A percentile compares a stretch with the other conserved stretches of the same genome.
Evolutionary conservation across 1,139 yeast genomes (phyloP).

Genomic region (Hyphopichia burtonii): DNA sequence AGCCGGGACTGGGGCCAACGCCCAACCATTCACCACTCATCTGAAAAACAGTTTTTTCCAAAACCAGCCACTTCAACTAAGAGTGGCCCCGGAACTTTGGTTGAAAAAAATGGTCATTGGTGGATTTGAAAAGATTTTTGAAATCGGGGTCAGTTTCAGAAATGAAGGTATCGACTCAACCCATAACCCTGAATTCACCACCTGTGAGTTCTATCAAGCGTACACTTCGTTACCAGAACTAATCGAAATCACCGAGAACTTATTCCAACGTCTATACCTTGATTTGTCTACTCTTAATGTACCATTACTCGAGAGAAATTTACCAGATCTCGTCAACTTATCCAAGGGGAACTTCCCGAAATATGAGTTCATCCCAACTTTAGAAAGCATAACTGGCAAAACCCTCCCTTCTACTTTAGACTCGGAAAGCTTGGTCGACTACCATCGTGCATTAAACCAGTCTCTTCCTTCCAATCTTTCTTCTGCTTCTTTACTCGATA

Average conservation of each 20-base stretch:
- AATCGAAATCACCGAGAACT: constrained; percentile 60
- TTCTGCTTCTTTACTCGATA: constrained; percentile 62
- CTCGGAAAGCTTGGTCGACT: constrained; percentile 36
- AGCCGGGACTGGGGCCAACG: constrained; percentile 84
- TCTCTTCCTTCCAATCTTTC: constrained; percentile 45
- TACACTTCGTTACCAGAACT: constrained; percentile 70
- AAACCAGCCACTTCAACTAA: constrained; percentile 46
- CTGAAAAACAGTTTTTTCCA: constrained; percentile 46
- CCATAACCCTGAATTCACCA: constrained; percentile 93
- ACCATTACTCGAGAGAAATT: constrained; percentile 11
- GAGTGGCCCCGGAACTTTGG: constrained; percentile 97
- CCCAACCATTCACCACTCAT: constrained; percentile 71
- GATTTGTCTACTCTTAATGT: constrained; percentile 21
- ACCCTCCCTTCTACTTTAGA: constrained; percentile 42
- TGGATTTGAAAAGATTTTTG: constrained; percentile 85
- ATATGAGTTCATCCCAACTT: constrained; percentile 61
- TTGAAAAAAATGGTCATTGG: constrained; percentile 75
- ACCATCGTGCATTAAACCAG: constrained; percentile 29
- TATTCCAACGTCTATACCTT: constrained; percentile 43
- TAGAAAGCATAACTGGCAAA: constrained; percentile 41
- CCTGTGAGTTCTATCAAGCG: constrained; percentile 90
- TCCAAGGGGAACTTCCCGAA: constrained; percentile 22
- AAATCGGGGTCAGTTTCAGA: constrained; percentile 80
- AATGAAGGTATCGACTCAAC: constrained; percentile 93
- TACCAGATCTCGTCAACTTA: constrained; percentile 17